Evolutionary conservation across 805 yeast species (phyloP).

Genomic region (Maudiozyma barnettii): DNA sequence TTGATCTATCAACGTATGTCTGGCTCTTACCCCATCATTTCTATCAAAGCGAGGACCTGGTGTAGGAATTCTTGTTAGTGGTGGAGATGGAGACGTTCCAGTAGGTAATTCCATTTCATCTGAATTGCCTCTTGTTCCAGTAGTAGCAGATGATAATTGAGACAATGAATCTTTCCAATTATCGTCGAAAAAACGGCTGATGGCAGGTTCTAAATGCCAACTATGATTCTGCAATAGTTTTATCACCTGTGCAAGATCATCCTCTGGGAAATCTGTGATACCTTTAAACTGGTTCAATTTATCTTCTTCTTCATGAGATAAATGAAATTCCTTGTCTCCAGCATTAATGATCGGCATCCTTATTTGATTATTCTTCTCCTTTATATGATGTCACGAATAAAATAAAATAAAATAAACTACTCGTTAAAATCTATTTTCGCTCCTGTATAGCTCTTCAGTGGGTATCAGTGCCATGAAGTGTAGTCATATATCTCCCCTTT

Average conservation of each 20-base stretch:
- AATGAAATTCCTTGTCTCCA: constrained; percentile 20
- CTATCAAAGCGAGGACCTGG: neutral
- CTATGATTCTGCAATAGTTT: constrained; percentile 41
- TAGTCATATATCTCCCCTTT: no score
- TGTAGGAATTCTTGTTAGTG: neutral
- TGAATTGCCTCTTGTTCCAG: constrained; percentile 6
- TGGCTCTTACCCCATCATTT: neutral
- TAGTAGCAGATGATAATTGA: constrained; percentile 4
- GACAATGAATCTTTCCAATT: constrained; percentile 29
- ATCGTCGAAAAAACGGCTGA: constrained; percentile 54
- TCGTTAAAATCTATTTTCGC: no score
- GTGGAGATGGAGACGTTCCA: neutral
- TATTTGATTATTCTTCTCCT: neutral
- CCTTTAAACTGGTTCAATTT: constrained; percentile 40
- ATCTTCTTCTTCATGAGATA: constrained; percentile 36
- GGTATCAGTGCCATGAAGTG: no score
- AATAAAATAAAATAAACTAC: no score
- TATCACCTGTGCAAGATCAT: constrained; percentile 38
- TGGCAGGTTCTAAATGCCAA: constrained; percentile 54
- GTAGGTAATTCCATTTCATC: constrained; percentile 3
- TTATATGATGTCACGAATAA: no score
- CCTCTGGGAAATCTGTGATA: constrained; percentile 41
- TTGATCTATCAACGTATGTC: neutral
- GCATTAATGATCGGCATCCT: constrained; percentile 22
- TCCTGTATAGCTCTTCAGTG: no score